Conservation (phyloP, 257 asterid species). For the Vinca minor region DNA sequence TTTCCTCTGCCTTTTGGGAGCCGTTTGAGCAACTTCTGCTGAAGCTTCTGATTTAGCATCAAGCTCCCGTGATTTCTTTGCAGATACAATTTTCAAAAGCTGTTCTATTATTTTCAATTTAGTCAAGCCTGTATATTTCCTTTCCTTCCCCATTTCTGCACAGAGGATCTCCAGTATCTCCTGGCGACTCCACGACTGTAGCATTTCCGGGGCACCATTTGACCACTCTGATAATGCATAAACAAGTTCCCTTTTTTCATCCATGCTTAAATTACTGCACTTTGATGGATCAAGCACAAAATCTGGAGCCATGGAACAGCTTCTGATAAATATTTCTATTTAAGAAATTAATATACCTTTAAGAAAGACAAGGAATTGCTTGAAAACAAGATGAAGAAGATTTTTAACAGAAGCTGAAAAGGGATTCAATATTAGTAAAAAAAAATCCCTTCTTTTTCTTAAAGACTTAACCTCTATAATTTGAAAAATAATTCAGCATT, state of each 20-base stretch:
- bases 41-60: conserved; percentile 28
- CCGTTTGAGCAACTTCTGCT: conserved; percentile 43
- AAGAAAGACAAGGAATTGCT: too few species aligned
- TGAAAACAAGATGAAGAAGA: too few species aligned
- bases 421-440: too few species aligned
- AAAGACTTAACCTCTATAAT: not conserved
- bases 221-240: conserved; percentile 67
- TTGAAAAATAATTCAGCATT: too few species aligned
- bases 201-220: conserved; percentile 61
- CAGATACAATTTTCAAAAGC: conserved; percentile 60
- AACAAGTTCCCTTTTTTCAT: conserved; percentile 69
- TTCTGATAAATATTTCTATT: too few species aligned
- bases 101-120: conserved; percentile 75
- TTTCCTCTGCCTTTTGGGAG: conserved; percentile 69
- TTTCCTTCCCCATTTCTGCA: conserved; percentile 88
- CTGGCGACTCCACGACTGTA: conserved; percentile 88
- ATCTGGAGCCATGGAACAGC: conserved; percentile 32
- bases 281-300: conserved; percentile 57
- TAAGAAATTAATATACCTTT: too few species aligned
- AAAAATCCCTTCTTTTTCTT: too few species aligned
- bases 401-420: too few species aligned
- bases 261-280: conserved; percentile 67
- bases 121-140: conserved; percentile 90
- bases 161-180: conserved; percentile 87
- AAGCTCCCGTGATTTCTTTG: conserved; percentile 48